Base-by-base conservation (phyloP, 768 basidiomycete species). In the Hypholoma fasciculare region DNA sequence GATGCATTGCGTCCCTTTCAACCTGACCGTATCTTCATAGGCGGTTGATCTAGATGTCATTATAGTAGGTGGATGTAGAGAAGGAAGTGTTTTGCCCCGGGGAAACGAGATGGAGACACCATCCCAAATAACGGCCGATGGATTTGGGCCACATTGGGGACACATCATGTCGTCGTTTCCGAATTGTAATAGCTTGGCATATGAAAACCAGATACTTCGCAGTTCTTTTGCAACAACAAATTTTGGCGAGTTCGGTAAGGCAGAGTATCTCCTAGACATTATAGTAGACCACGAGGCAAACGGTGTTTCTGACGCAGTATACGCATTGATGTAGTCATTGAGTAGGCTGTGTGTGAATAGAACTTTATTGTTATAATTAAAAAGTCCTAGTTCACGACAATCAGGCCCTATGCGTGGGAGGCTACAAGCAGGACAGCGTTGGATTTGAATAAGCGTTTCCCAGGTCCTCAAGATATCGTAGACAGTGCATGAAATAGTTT, bases 331-430 rank as follows among this genome's bases (percentile, higher is more conserved):
- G 40, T 71, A 71, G 7, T 71, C 65, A 16, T 71, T 65, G 1
- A 71, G 58, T 3, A 70, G 58, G 12, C 66, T 67, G 38, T 70
- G 69, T 0, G 66, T 63, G 34, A 70, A 49, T 3, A 70, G 49
- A 5, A 61, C 40, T 1, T 54, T 38, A 38, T 71, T 71, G 39
- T 71, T 71, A 50, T 60, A 69, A 46, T 71, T 71, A 59, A 71
- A 71, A 1, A 71, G 11, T 3, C 68, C 69, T 0, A 66, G 12
- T 2, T 65, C 49, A 12, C 59, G 52, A 13, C 49, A 42, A 26
- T 71, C 70, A 4, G 68, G 67, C 0, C 69, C 69, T 44, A 71
- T 64, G 34, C 36, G 67, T 0, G 62, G 49, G 14, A 57, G 58
- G 4, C 46, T 34, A 26, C 66, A 67, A 6, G 57, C n/a, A 0